A percentile compares a stretch with the other conserved stretches of the same genome.
Evolutionary conservation across 306 rosid genomes (phyloP).

Genomic region (Fagus sylvatica): DNA sequence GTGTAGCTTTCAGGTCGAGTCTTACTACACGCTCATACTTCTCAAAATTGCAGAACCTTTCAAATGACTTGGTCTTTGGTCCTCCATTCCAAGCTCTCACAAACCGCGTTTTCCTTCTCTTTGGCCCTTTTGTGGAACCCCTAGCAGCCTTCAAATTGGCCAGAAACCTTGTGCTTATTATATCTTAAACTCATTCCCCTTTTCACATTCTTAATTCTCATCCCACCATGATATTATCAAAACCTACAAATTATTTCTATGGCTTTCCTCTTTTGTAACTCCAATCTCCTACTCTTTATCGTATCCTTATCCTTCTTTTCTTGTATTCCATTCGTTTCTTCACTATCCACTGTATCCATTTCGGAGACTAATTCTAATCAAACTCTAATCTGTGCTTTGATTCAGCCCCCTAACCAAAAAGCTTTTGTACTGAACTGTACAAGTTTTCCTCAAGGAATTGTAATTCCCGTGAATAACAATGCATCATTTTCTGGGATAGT

Average conservation of each 20-base stretch:
- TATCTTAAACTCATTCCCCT: not conserved
- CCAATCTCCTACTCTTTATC: not conserved
- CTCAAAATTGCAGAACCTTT: not conserved
- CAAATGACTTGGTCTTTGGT: constrained; percentile 49
- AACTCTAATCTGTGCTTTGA: constrained; percentile 62
- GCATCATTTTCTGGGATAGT: constrained; percentile 51
- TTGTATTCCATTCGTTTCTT: constrained; percentile 21
- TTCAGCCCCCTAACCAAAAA: constrained; percentile 15
- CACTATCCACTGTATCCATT: constrained; percentile 70
- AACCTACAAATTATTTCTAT: constrained; percentile 32
- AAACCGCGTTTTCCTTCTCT: constrained; percentile 31
- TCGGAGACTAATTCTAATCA: constrained; percentile 48
- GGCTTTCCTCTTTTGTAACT: constrained; percentile 39
- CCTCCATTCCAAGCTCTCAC: constrained; percentile 12
- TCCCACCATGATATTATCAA: constrained; percentile 47
- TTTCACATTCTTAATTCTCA: not conserved
- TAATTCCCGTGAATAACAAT: constrained; percentile 22
- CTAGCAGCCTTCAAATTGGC: constrained; percentile 13
- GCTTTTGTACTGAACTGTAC: constrained; percentile 57
- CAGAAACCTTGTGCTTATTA: not conserved
- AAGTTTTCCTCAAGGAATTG: constrained; percentile 41
- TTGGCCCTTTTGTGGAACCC: not conserved
- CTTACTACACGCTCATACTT: not conserved
- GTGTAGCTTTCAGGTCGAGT: not conserved
- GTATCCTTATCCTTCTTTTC: constrained; percentile 25